Evolutionary conservation across 1,284 basidiomycete species (phyloP), one percentile per base, ranked within the genome.

Genomic region (Amylostereum chailletii): DNA sequence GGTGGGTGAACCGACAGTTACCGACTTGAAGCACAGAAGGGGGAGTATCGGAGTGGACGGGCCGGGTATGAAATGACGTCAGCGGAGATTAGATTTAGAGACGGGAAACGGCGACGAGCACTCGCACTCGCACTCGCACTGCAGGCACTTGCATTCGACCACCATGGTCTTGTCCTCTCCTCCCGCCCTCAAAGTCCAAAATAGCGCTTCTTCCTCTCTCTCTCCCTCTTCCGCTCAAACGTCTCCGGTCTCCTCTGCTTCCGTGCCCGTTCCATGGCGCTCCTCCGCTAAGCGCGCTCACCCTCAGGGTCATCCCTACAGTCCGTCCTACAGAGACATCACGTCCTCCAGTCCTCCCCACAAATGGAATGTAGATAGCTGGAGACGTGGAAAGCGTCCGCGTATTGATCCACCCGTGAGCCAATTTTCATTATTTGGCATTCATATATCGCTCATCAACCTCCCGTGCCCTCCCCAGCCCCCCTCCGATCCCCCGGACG

Each of bases 371-470:
- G 64, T 75, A 37, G 77, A 81, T 53, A 59, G 65, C 32, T 77
- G 75, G 72, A 66, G 72, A 50, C 68, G 72, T 27, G 79, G 78
- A 58, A 76, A 80, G 60, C 70, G 76, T 50, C 72, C 63, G 26
- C 70, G 78, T 30, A 64, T 69, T 53, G 71, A 75, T 53, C 53
- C 61, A 41, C 66, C 71, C 26, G 81, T 81, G 55, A 57, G 76
- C 19, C 19, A 19, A 19, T 19, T 60, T 34, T 40, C 39, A 45
- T 34, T 47, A 11, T 32, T 33, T 47, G 27, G 41, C 19, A 30
- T 46, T 46, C 49, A 46, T 49, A 48, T 48, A 41, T 45, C 19
- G 19, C 19, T 19, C 19, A 46, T n/a, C 45, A n/a, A 34, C 39
- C 30, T 45, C 45, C 34, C 47, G 19, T 34, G 29, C 42, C 36